Percentiles rank a stretch among this genome's conserved stretches.
Evolutionary conservation across 257 asterid genomes (phyloP).

Genomic region (Penstemon eatonii): DNA sequence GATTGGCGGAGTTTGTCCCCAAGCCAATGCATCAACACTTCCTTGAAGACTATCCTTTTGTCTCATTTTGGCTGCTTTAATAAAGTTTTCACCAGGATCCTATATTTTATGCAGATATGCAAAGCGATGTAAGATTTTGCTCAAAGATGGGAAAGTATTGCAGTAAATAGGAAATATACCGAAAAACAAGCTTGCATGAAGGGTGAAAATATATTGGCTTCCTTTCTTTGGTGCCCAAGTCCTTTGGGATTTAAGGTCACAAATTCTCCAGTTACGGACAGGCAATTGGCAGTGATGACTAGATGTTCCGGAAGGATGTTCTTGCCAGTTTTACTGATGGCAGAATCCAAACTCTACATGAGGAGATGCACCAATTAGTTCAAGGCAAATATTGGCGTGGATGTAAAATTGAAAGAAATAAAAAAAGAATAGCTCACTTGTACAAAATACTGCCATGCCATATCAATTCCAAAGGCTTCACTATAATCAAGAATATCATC

Average conservation of each 20-base stretch:
- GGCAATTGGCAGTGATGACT: slow-evolving; percentile 69
- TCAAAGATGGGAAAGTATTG: slow-evolving; percentile 20
- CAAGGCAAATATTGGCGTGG: neutral
- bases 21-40: slow-evolving; percentile 73
- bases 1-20: slow-evolving; percentile 83
- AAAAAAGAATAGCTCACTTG: slow-evolving; percentile 55
- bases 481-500: slow-evolving; percentile 70
- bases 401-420: slow-evolving; percentile 20
- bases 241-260: slow-evolving; percentile 73
- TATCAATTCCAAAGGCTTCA: slow-evolving; percentile 66
- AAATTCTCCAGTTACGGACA: slow-evolving; percentile 80
- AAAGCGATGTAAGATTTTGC: slow-evolving; percentile 18
- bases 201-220: slow-evolving; percentile 55
- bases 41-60: slow-evolving; percentile 68
- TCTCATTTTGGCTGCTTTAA: slow-evolving; percentile 77
- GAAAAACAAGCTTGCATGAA: slow-evolving; percentile 78
- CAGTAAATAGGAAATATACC: slow-evolving; percentile 31
- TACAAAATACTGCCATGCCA: slow-evolving; percentile 63
- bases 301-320: slow-evolving; percentile 77
- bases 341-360: slow-evolving; percentile 72
- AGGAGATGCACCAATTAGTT: slow-evolving; percentile 33
- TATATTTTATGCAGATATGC: slow-evolving; percentile 40
- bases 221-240: slow-evolving; percentile 75
- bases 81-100: slow-evolving; percentile 67
- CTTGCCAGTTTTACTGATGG: slow-evolving; percentile 75